Conservation (phyloP, 2,329 filamentous ascomycete species). For the Ophiostoma ulmi region DNA sequence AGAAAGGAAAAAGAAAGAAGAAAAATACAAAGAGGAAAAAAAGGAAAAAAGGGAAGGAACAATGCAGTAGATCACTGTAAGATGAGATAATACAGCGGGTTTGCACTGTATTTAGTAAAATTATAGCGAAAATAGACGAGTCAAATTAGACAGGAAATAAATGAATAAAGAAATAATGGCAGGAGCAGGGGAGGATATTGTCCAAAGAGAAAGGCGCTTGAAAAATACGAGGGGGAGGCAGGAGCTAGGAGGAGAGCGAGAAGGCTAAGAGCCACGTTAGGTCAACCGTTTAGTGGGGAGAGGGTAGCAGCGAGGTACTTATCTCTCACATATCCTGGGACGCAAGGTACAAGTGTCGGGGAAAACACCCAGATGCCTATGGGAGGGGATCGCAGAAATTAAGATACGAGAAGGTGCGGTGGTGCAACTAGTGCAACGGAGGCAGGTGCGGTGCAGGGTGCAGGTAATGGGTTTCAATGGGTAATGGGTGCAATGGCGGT, state of each 20-base stretch:
- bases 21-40: conserved; percentile 7
- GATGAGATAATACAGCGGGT: background rate
- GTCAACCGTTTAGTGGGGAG: background rate
- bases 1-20: conserved; percentile 16
- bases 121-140: background rate
- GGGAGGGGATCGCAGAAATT: no score
- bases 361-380: background rate
- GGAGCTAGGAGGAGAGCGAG: conserved; percentile 11
- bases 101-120: background rate
- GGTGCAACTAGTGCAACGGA: background rate
- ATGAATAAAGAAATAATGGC: conserved; percentile 20
- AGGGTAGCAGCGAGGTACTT: background rate
- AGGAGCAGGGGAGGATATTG: conserved; percentile 11
- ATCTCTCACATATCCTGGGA: background rate
- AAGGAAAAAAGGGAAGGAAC: background rate
- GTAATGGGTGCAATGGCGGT: background rate
- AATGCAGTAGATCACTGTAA: background rate
- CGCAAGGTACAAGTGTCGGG: background rate
- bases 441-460: no score
- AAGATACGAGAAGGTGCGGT: background rate
- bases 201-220: conserved; percentile 24
- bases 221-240: conserved; percentile 17
- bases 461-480: no score
- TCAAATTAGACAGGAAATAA: conserved; percentile 20
- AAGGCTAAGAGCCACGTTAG: conserved; percentile 7